A percentile compares a stretch with the other conserved stretches of the same genome.
phyloP scores from a whole-genome alignment of 805 yeast genomes.

The Ogataea pilisensis region DNA sequence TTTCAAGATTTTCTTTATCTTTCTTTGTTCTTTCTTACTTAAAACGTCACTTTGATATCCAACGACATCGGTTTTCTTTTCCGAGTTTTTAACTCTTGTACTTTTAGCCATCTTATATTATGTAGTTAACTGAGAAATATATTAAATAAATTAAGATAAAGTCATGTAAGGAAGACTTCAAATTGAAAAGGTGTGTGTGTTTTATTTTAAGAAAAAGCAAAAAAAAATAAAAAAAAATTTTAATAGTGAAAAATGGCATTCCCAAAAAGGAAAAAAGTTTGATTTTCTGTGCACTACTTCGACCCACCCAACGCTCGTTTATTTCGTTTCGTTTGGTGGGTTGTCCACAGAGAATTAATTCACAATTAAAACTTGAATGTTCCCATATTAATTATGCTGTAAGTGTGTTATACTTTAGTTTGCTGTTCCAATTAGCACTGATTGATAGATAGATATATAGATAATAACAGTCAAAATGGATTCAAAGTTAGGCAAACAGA shows the following conservation, averaged over 20 bases:
- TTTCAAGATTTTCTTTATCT: conserved; percentile 18
- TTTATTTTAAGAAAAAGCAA: background rate
- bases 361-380: no score
- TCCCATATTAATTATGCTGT: no score
- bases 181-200: no score
- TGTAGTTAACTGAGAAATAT: no score
- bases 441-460: no score
- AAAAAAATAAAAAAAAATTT: background rate
- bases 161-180: no score
- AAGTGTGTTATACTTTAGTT: background rate
- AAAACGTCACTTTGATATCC: conserved; percentile 47
- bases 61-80: conserved; percentile 17
- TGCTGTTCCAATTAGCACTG: background rate
- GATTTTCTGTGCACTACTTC: no score
- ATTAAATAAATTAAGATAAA: no score
- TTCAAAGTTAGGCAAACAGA: conserved; percentile 42
- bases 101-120: conserved; percentile 16
- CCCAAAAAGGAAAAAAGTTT: background rate
- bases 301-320: no score
- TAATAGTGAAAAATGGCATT: background rate
- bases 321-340: no score
- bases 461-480: conserved; percentile 23
- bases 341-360: no score
- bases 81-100: conserved; percentile 13
- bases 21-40: conserved; percentile 54